Conservation (phyloP, 495 filamentous ascomycete genomes). For the Neurospora sp. region DNA sequence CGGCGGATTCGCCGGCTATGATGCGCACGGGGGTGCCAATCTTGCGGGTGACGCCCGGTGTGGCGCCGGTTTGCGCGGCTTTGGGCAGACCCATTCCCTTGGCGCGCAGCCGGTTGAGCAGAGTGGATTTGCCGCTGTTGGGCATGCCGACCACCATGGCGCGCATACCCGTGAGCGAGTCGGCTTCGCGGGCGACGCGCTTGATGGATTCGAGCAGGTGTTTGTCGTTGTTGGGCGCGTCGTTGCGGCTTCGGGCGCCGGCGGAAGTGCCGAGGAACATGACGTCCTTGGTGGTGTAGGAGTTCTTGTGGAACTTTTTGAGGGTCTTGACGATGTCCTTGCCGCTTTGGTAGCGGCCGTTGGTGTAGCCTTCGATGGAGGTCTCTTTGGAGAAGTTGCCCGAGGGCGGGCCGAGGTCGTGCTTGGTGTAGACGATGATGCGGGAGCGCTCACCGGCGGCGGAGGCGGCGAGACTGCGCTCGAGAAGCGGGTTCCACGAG, state of each 20-base stretch:
- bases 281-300: conserved; percentile 28
- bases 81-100: conserved; percentile 57
- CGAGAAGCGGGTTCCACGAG: conserved; percentile 85
- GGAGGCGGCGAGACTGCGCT: conserved; percentile 53
- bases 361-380: background rate
- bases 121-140: conserved; percentile 85
- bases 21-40: conserved; percentile 78
- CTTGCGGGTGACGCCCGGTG: conserved; percentile 85
- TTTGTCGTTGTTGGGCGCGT: background rate
- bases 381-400: background rate
- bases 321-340: conserved; percentile 8
- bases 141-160: conserved; percentile 93
- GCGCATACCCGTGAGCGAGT: conserved; percentile 49
- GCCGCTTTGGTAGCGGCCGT: background rate
- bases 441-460: conserved; percentile 43
- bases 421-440: conserved; percentile 85
- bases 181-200: conserved; percentile 18
- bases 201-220: conserved; percentile 26
- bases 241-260: conserved; percentile 14
- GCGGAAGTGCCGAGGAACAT: conserved; percentile 49
- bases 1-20: conserved; percentile 15
- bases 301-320: conserved; percentile 15
- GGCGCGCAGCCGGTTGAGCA: conserved; percentile 76
- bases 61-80: conserved; percentile 69
- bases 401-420: conserved; percentile 51